Conservation (phyloP, 1,284 basidiomycete genomes). For the Mixia osmundae region DNA sequence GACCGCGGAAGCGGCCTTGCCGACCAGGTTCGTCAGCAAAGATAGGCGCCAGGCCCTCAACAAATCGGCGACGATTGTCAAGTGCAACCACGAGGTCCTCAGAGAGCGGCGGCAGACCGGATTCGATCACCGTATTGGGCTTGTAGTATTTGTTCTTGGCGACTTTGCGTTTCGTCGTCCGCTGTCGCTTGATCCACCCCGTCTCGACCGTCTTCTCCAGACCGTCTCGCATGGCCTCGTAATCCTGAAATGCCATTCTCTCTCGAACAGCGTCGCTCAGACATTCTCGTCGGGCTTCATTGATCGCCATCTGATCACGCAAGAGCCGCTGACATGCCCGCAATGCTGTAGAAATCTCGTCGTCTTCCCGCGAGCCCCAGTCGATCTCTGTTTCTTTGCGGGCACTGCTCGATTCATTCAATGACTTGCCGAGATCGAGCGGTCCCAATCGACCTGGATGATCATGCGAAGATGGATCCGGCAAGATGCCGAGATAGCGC, state of each 20-base stretch:
- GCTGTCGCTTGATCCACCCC: constrained; percentile 26
- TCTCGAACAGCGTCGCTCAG: constrained; percentile 57
- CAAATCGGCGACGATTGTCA: constrained; percentile 44
- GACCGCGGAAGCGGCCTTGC: constrained; percentile 40
- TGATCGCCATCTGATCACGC: constrained; percentile 45
- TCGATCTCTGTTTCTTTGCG: constrained; percentile 2
- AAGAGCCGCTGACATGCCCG: constrained; percentile 70
- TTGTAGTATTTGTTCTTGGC: constrained; percentile 34
- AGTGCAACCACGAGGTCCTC: constrained; percentile 46
- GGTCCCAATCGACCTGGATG: too few species aligned
- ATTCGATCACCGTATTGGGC: constrained; percentile 12
- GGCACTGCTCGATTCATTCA: constrained; percentile 1
- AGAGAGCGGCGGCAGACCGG: constrained; percentile 30
- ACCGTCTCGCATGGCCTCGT: constrained; percentile 48
- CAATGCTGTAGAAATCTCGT: constrained; percentile 72
- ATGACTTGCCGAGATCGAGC: background rate
- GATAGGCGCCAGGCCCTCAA: constrained; percentile 38
- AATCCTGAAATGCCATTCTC: constrained; percentile 71
- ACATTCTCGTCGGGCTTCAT: constrained; percentile 55
- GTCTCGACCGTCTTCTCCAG: constrained; percentile 52
- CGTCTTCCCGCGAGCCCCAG: constrained; percentile 39
- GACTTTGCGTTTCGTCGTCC: constrained; percentile 18
- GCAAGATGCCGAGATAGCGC: constrained; percentile 28
- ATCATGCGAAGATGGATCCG: constrained; percentile 7
- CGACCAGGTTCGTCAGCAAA: constrained; percentile 42